Evolutionary conservation across 148 eudicot species (phyloP), one percentile per base, ranked within the genome.

Genomic region (Hydrangea macrophylla): DNA sequence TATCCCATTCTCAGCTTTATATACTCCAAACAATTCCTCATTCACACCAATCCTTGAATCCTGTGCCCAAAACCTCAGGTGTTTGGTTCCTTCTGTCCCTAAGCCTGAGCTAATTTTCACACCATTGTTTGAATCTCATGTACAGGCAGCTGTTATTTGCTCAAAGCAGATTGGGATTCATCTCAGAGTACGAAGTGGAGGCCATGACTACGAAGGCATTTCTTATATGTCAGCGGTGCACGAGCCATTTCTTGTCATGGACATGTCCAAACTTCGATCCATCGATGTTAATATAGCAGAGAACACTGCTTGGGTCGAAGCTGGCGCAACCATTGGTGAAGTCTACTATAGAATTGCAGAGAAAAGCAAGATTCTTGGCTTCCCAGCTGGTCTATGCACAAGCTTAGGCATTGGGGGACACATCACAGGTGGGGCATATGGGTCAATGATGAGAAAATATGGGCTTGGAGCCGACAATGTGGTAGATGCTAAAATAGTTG

Each of bases 351-450:
- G 60, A 13, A 73, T 73, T 17, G 58, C 70, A 3, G 53, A 65
- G 36, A 31, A 23, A 32, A 73, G 76, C 64, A 44, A 24, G 17
- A 48, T 61, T 17, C 76, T 28, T 42, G 70, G 45, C 44, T 73
- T 56, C 26, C 69, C 76, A 6, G 70, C 76, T 23, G 76, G 70
- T 0, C 31, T 57, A 0, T 73, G 76, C 70, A 59, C 76, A 9
- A 73, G 64, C 22, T 33, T 73, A 17, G 76, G 76, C 7, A 37
- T 73, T n/a, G 76, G 76, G 0, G 76, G 76, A 10, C 70, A 65
- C 58, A 27, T 73, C 0, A 58, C 58, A 12, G 76, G 76, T 6
- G 70, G 76, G 5, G 76, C 70, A 5, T 73, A 73, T 44, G 76
- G 76, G 2, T 22, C 56, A 30, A 12, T 73, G 64, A 44, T 54